Percentiles rank a stretch among this genome's conserved stretches.
Evolutionary conservation across 1,284 basidiomycete species (phyloP).

Genomic region (Athelia sp.): DNA sequence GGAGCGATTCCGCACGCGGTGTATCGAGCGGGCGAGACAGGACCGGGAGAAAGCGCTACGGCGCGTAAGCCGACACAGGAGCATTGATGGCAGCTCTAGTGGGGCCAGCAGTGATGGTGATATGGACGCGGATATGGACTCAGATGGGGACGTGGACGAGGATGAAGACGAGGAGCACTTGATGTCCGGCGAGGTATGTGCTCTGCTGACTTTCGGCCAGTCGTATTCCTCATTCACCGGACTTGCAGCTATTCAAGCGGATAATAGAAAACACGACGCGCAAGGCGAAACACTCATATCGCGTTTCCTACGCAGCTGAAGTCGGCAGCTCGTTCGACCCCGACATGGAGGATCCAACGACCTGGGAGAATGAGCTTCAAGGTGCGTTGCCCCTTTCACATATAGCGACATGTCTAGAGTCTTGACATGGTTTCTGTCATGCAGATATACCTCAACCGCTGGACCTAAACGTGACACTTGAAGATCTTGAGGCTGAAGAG

Average conservation of each 20-base stretch:
- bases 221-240: constrained; percentile 1
- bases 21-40: constrained; percentile 51
- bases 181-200: constrained; percentile 57
- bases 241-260: constrained; percentile 53
- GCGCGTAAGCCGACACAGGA: constrained; percentile 28
- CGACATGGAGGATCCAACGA: constrained; percentile 51
- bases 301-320: constrained; percentile 57
- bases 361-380: constrained; percentile 53
- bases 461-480: constrained; percentile 26
- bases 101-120: constrained; percentile 43
- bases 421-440: too few relatives aligned
- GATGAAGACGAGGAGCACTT: constrained; percentile 31
- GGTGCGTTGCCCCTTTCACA: constrained; percentile 21
- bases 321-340: constrained; percentile 74
- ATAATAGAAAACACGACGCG: constrained; percentile 50
- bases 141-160: constrained; percentile 8
- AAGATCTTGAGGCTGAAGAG: constrained; percentile 51
- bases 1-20: constrained; percentile 55
- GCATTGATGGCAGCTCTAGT: constrained; percentile 5
- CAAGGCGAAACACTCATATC: constrained; percentile 45
- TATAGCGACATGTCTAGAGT: too few relatives aligned
- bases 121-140: constrained; percentile 27
- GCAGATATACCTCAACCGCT: constrained; percentile 1
- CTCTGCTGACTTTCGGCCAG: constrained; percentile 2
- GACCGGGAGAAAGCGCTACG: constrained; percentile 44